phyloP scores from a whole-genome alignment of 371 early-diverging fungal species.

The Mucor racemosus region DNA sequence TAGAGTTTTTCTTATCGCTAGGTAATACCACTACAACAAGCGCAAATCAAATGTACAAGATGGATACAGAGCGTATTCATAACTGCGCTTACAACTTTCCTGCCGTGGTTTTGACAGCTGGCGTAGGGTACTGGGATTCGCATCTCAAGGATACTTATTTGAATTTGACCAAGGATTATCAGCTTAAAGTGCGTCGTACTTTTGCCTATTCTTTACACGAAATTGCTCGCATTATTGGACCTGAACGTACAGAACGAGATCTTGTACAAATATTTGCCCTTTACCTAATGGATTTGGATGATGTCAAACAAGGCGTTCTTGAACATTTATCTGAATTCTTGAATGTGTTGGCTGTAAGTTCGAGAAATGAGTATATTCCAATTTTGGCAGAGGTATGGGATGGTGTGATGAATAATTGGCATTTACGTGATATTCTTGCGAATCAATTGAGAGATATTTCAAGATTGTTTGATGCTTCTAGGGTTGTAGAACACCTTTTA shows the following conservation, averaged over 20 bases:
- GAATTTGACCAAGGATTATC: conserved; percentile 43
- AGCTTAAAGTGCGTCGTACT: conserved; percentile 51
- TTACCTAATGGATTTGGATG: conserved; percentile 56
- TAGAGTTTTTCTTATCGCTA: conserved; percentile 48
- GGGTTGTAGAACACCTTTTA: conserved; percentile 43
- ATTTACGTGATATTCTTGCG: conserved; percentile 48
- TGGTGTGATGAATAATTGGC: conserved; percentile 53
- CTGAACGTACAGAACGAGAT: conserved; percentile 57
- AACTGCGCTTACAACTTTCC: conserved; percentile 61
- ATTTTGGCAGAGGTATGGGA: conserved; percentile 52
- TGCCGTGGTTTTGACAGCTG: conserved; percentile 57
- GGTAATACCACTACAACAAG: conserved; percentile 35
- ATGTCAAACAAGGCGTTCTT: conserved; percentile 55
- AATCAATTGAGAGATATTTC: conserved; percentile 44
- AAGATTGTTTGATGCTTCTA: conserved; percentile 40
- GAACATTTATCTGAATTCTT: conserved; percentile 56
- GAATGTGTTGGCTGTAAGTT: conserved; percentile 38
- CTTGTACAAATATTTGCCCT: conserved; percentile 55
- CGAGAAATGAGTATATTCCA: conserved; percentile 47
- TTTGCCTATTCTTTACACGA: conserved; percentile 60
- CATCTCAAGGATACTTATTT: conserved; percentile 44
- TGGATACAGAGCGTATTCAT: conserved; percentile 47
- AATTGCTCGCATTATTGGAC: conserved; percentile 54
- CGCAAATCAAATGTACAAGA: conserved; percentile 36
- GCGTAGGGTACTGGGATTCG: conserved; percentile 45